Evolutionary conservation across 179 eudicot species (phyloP), one percentile per base, ranked within the genome.

Genomic region (Sideroxylon spinosum): DNA sequence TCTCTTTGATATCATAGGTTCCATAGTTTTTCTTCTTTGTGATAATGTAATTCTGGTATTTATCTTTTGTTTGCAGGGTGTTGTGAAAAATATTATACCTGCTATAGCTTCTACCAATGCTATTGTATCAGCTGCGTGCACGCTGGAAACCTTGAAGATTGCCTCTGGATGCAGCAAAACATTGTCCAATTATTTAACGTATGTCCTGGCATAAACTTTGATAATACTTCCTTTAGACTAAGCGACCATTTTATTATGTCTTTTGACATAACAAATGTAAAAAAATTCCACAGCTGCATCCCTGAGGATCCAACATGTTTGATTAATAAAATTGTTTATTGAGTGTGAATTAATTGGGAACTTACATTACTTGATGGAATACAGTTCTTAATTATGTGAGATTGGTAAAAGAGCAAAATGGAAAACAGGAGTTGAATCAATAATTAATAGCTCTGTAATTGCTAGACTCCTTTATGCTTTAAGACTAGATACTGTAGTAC

Each of bases 71-170:
- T 79, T 83, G 73, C 94, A 95, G 99, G 99, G 99, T 72, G 99
- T 95, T 62, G 98, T 95, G 49, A 95, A 95, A 84, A 95, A 95
- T 86, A 95, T 95, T 64, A 93, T 95, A 75, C 99, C 99, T 66
- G 98, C 99, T 76, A 95, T 95, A 81, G 99, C 99, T 80, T 95
- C 98, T 44, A 95, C 99, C 53, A 95, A 95, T 86, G 99, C 98
- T 71, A 90, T 95, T 66, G 89, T 95, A 83, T 93, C 99, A 26
- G 98, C 99, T 75, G 92, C 98, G 26, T 95, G 99, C 62, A 81
- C 99, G 23, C 82, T 93, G 57, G 99, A 93, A 87, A 91, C 99
- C 63, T 85, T 95, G 89, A 95, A 95, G 88, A 87, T 95, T 74
- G 93, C 86, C 76, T 83, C 98, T 61, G 99, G 94, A 80, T 95